phyloP scores from a whole-genome alignment of 1,139 yeast species.

The Yamadazyma sp. region DNA sequence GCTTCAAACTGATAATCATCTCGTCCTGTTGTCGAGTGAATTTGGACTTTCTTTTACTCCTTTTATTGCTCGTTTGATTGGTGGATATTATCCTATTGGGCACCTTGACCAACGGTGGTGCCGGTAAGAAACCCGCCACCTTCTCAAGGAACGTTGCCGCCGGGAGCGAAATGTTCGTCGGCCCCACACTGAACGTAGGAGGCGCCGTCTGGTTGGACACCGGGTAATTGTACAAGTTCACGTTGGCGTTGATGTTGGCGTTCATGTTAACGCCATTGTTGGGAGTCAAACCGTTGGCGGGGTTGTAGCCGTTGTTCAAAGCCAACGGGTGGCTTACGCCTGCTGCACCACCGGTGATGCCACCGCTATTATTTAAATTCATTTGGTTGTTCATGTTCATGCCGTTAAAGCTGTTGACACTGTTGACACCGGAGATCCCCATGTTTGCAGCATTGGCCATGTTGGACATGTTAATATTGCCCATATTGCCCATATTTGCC shows the following conservation, averaged over 20 bases:
- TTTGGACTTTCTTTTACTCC: constrained; percentile 63
- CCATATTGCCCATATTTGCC: background rate
- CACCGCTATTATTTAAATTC: background rate
- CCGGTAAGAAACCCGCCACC: constrained; percentile 27
- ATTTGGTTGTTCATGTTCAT: background rate
- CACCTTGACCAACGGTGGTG: constrained; percentile 37
- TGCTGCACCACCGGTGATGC: no score
- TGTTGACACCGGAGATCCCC: background rate
- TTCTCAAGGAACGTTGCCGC: constrained; percentile 10
- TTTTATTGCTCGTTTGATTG: constrained; percentile 34
- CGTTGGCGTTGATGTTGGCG: background rate
- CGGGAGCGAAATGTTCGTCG: background rate
- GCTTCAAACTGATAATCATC: constrained; percentile 59
- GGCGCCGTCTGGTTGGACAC: no score
- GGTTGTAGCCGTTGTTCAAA: no score
- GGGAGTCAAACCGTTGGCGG: background rate
- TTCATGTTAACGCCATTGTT: background rate
- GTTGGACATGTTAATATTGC: background rate
- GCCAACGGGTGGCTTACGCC: no score
- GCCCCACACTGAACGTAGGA: background rate
- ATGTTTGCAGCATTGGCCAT: background rate
- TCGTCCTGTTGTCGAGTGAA: constrained; percentile 70
- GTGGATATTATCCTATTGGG: constrained; percentile 32
- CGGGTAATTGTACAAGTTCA: background rate
- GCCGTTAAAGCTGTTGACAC: background rate